A percentile compares a stretch with the other conserved stretches of the same genome.
phyloP scores from a whole-genome alignment of 192 early-diverging fungal genomes.

The Mortierella hygrophila region DNA sequence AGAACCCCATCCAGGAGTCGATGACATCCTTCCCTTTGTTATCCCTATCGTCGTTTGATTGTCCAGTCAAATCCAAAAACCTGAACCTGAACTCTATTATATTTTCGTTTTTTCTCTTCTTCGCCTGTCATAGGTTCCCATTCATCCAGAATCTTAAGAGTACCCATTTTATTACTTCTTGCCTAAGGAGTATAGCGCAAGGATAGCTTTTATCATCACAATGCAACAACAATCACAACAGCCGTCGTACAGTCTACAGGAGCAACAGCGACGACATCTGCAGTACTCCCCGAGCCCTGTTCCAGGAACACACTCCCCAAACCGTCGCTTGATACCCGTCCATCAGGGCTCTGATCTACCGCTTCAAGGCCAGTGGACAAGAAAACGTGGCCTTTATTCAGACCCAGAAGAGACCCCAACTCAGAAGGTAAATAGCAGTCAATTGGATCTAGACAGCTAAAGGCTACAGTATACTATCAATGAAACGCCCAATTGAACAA shows the following conservation, averaged over 20 bases:
- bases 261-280: not conserved
- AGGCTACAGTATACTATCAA: not conserved
- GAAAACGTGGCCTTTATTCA: constrained; percentile 13
- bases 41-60: not conserved
- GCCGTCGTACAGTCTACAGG: not conserved
- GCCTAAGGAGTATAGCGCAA: not conserved
- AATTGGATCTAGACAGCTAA: not conserved
- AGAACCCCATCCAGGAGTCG: not conserved
- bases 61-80: not conserved
- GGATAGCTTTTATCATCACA: not conserved
- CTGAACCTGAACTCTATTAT: not conserved
- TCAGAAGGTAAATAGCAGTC: not conserved
- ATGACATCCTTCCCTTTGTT: not conserved
- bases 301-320: not conserved
- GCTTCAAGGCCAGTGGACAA: constrained; percentile 15
- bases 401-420: not conserved
- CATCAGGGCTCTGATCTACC: not conserved
- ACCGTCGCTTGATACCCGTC: not conserved
- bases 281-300: not conserved
- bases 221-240: not conserved
- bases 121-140: too few species aligned
- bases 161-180: not conserved
- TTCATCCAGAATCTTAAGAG: not conserved
- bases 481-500: not conserved
- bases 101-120: not conserved